These are phyloP conservation scores for Teratosphaeria destructans DNA, from an alignment of 2,329 filamentous ascomycete genomes.

Conservation along the genomic window DNA sequence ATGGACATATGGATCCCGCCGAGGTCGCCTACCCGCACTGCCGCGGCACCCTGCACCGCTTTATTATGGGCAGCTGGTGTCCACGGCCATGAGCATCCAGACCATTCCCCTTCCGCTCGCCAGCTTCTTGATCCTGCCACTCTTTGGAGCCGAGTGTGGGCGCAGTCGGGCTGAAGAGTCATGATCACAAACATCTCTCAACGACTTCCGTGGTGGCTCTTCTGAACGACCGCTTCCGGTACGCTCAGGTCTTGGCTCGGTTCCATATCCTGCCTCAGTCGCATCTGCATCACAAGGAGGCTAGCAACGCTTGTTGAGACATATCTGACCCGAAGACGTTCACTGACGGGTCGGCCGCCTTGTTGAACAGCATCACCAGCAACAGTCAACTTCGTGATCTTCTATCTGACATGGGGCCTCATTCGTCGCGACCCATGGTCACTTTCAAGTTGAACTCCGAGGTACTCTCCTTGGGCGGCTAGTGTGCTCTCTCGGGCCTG, in stretches of 20 bases:
- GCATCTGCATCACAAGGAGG: neutral
- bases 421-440: slow-evolving; percentile 65
- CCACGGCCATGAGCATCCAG: slow-evolving; percentile 19
- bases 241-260: neutral
- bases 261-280: neutral
- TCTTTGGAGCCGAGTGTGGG: slow-evolving; percentile 40
- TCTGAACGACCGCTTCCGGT: neutral
- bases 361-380: slow-evolving; percentile 53
- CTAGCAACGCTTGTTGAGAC: neutral
- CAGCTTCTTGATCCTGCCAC: slow-evolving; percentile 61
- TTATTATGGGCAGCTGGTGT: slow-evolving; percentile 13
- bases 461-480: slow-evolving; percentile 58
- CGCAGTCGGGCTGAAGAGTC: neutral
- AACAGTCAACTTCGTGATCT: slow-evolving; percentile 75
- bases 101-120: slow-evolving; percentile 31
- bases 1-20: slow-evolving; percentile 22
- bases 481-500: slow-evolving; percentile 63
- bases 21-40: slow-evolving; percentile 18
- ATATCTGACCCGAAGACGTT: neutral
- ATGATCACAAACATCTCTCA: neutral
- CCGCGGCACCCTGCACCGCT: slow-evolving; percentile 15
- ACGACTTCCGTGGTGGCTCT: too few relatives aligned
- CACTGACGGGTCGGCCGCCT: neutral
- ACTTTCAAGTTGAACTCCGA: slow-evolving; percentile 63
- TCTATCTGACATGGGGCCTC: slow-evolving; percentile 88